These are phyloP conservation scores for Teratosphaeria epicoccoides DNA, from an alignment of 2,329 filamentous ascomycete genomes.

Conservation along the genomic window DNA sequence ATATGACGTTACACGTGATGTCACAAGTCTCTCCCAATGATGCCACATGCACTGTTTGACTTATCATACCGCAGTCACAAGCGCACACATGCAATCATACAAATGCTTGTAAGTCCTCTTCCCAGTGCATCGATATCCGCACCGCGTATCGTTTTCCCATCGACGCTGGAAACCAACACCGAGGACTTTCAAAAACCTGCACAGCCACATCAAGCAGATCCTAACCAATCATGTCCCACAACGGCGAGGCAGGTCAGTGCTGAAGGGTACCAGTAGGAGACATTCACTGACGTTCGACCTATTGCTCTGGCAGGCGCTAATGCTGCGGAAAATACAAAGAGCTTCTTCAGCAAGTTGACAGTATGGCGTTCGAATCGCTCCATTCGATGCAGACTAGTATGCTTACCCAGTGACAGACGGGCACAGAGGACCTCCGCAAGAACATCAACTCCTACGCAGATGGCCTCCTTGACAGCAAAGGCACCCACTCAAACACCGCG, in stretches of 20 bases:
- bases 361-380: slow-evolving; percentile 4
- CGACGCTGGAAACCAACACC: background rate
- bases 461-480: slow-evolving; percentile 12
- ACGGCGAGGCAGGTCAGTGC: background rate
- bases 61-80: too few relatives aligned
- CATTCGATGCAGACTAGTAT: background rate
- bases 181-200: background rate
- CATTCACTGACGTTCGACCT: too few relatives aligned
- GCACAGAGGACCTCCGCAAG: slow-evolving; percentile 16
- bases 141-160: background rate
- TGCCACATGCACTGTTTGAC: too few relatives aligned
- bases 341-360: slow-evolving; percentile 14
- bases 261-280: too few relatives aligned
- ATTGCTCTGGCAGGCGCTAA: slow-evolving; percentile 8
- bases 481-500: slow-evolving; percentile 1
- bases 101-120: background rate
- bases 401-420: slow-evolving; percentile 7
- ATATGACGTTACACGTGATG: background rate
- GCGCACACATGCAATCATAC: background rate
- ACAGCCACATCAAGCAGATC: background rate
- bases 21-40: too few relatives aligned
- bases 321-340: slow-evolving; percentile 18
- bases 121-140: background rate
- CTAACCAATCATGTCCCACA: background rate
- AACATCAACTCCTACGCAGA: slow-evolving; percentile 23